Evolutionary conservation across 2,329 filamentous ascomycete species (phyloP).

Genomic region (Ophiobolus disseminans): DNA sequence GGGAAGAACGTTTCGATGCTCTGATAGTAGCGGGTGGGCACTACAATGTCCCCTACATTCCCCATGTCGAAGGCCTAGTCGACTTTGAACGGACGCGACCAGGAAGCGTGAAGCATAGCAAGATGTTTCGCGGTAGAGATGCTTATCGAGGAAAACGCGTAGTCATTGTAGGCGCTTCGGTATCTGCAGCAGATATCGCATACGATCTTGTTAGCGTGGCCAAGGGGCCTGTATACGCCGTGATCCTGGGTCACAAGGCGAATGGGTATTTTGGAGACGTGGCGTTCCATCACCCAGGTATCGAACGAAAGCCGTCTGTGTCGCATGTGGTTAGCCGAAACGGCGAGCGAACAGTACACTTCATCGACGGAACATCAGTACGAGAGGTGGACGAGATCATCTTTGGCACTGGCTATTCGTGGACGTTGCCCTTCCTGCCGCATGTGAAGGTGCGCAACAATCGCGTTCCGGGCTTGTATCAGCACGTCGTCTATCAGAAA

Average conservation of each 20-base stretch:
- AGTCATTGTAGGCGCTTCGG: conserved; percentile 68
- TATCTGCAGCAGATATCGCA: conserved; percentile 69
- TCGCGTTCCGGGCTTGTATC: conserved; percentile 63
- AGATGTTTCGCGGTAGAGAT: conserved; percentile 60
- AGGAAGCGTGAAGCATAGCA: conserved; percentile 63
- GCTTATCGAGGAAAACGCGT: conserved; percentile 59
- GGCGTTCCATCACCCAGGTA: conserved; percentile 67
- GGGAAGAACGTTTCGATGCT: conserved; percentile 68
- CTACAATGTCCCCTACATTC: conserved; percentile 66
- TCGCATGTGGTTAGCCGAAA: conserved; percentile 47
- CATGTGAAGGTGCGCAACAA: conserved; percentile 61
- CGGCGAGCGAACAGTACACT: conserved; percentile 58
- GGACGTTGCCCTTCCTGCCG: conserved; percentile 65
- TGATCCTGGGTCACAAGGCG: conserved; percentile 61
- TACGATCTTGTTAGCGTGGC: conserved; percentile 59
- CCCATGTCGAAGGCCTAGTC: conserved; percentile 58
- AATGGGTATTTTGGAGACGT: conserved; percentile 65
- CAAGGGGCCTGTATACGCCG: conserved; percentile 59
- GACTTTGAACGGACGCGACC: conserved; percentile 56
- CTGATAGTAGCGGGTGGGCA: conserved; percentile 68
- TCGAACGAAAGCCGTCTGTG: conserved; percentile 58
- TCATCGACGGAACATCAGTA: conserved; percentile 63
- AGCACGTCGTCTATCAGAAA: conserved; percentile 63
- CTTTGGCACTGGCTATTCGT: conserved; percentile 71
- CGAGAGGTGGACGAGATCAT: conserved; percentile 67